Evolutionary conservation across 129 eudicot species (phyloP).

Genomic region (Flaveria trinervia): DNA sequence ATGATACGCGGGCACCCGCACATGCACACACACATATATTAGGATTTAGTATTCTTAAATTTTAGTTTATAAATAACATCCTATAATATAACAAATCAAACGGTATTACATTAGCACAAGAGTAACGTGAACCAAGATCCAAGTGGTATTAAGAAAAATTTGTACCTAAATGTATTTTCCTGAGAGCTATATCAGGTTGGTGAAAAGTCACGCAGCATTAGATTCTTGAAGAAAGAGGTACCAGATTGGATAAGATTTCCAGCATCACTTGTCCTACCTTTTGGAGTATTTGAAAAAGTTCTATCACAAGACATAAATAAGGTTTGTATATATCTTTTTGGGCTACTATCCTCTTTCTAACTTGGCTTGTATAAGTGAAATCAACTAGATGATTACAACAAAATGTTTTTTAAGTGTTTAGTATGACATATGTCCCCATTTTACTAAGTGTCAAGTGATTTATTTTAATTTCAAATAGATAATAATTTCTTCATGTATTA

Average conservation of each 20-base stretch:
- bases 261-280: constrained; percentile 46
- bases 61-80: background rate
- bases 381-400: background rate
- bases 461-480: background rate
- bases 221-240: constrained; percentile 43
- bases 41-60: background rate
- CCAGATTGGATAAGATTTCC: constrained; percentile 53
- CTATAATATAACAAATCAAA: background rate
- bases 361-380: constrained; percentile 1
- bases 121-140: background rate
- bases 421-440: background rate
- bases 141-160: background rate
- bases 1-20: too few species aligned
- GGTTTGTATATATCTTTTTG: constrained; percentile 24
- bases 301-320: constrained; percentile 53
- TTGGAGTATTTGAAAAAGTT: constrained; percentile 49
- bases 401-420: background rate
- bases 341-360: background rate
- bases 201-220: constrained; percentile 52
- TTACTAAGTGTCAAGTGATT: background rate
- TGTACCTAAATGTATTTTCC: background rate
- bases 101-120: background rate
- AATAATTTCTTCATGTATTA: constrained; percentile 23
- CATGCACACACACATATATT: background rate
- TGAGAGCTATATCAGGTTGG: constrained; percentile 43